Evolutionary conservation across 1,284 basidiomycete species (phyloP).

Genomic region (Cryptococcus sp.): DNA sequence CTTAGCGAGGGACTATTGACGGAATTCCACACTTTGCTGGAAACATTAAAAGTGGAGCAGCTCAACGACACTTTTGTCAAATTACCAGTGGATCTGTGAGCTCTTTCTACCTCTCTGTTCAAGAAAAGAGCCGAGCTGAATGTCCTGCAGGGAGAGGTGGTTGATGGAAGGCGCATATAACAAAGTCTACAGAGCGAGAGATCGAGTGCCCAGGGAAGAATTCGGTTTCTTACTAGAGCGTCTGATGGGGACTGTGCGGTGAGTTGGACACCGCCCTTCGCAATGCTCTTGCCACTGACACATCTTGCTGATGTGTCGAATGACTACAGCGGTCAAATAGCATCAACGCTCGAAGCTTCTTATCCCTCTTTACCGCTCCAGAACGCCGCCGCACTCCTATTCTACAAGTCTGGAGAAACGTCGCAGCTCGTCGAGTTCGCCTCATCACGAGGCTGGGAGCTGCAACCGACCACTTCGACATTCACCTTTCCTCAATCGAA

Average conservation of each 20-base stretch:
- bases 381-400: conserved; percentile 49
- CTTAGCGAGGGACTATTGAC: conserved; percentile 96
- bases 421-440: conserved; percentile 42
- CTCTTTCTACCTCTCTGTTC: conserved; percentile 1
- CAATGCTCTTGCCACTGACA: neutral
- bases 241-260: conserved; percentile 52
- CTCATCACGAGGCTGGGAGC: conserved; percentile 46
- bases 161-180: conserved; percentile 99
- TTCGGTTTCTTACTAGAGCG: conserved; percentile 50
- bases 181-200: conserved; percentile 94
- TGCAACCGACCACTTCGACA: conserved; percentile 45
- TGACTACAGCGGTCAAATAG: conserved; percentile 45
- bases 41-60: conserved; percentile 71
- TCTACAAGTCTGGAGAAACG: conserved; percentile 51
- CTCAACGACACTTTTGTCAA: conserved; percentile 75
- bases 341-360: conserved; percentile 52
- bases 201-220: conserved; percentile 62
- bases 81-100: conserved; percentile 75
- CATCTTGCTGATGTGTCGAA: neutral
- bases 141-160: conserved; percentile 70
- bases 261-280: conserved; percentile 8
- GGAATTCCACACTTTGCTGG: conserved; percentile 98
- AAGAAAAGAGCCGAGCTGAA: neutral
- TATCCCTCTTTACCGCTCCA: conserved; percentile 50
- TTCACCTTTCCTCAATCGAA: conserved; percentile 43